Evolutionary conservation across 1,139 yeast genomes (phyloP).

Genomic region (Debaryomyces udenii): DNA sequence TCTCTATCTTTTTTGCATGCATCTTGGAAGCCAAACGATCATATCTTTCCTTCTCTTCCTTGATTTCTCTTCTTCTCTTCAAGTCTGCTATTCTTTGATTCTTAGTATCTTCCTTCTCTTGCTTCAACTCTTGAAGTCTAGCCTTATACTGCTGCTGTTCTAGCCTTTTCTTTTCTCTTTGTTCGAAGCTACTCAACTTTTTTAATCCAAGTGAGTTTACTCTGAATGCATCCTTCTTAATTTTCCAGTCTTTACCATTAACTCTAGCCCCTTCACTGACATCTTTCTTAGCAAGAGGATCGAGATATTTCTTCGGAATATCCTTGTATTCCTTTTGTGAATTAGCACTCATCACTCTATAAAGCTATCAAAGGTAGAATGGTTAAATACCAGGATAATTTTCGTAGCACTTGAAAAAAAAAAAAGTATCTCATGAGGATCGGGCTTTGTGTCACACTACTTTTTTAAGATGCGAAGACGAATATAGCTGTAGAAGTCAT

Average conservation of each 20-base stretch:
- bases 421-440: not conserved
- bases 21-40: constrained; percentile 70
- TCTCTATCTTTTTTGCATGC: constrained; percentile 78
- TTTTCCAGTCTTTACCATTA: constrained; percentile 62
- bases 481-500: not conserved
- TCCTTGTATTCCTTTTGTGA: constrained; percentile 27
- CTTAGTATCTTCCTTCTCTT: constrained; percentile 61
- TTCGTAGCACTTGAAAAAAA: constrained; percentile 4
- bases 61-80: constrained; percentile 67
- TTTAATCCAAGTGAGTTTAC: constrained; percentile 37
- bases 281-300: constrained; percentile 30
- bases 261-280: constrained; percentile 48
- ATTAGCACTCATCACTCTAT: constrained; percentile 30
- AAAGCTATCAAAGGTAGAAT: not conserved
- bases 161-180: constrained; percentile 39
- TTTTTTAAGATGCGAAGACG: not conserved
- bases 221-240: constrained; percentile 54
- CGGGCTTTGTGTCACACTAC: constrained; percentile 5
- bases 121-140: constrained; percentile 58
- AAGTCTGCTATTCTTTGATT: constrained; percentile 53
- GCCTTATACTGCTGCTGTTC: constrained; percentile 52
- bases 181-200: constrained; percentile 25
- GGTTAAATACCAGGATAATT: constrained; percentile 1
- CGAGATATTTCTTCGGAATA: constrained; percentile 33
- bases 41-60: constrained; percentile 74